Evolutionary conservation across 2,329 filamentous ascomycete species (phyloP).

Genomic region (Furcasterigmium sp.): DNA sequence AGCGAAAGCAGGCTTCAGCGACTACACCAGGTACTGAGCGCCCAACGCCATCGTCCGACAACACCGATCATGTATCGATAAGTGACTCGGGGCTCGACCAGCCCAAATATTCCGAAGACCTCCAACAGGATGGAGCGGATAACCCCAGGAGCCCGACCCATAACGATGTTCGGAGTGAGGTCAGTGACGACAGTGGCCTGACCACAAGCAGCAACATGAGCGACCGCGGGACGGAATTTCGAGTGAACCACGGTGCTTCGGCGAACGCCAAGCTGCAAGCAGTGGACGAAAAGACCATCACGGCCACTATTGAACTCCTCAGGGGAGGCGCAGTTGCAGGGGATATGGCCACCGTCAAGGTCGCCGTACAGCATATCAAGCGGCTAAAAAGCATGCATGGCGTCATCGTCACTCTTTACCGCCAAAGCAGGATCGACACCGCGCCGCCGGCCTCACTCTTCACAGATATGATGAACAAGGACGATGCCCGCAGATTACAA

Average conservation of each 20-base stretch:
- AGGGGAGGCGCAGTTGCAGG: constrained; percentile 82
- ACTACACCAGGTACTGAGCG: constrained; percentile 43
- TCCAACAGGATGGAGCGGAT: constrained; percentile 25
- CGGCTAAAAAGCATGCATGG: constrained; percentile 86
- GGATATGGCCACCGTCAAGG: constrained; percentile 73
- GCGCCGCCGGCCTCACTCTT: constrained; percentile 49
- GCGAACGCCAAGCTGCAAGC: constrained; percentile 30
- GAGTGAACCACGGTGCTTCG: constrained; percentile 24
- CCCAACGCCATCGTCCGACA: constrained; percentile 37
- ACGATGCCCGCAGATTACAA: constrained; percentile 61
- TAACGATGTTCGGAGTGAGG: constrained; percentile 59
- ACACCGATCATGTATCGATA: constrained; percentile 27
- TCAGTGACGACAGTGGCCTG: constrained; percentile 64
- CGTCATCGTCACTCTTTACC: constrained; percentile 86
- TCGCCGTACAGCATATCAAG: constrained; percentile 84
- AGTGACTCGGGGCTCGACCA: constrained; percentile 29
- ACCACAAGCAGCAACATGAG: constrained; percentile 62
- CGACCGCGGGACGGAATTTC: constrained; percentile 20
- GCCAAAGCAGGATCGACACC: constrained; percentile 86
- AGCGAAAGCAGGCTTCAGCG: constrained; percentile 31
- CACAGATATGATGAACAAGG: constrained; percentile 47
- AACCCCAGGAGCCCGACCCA: constrained; percentile 36
- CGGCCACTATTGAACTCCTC: constrained; percentile 75
- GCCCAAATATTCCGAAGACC: constrained; percentile 33
- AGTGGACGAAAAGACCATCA: constrained; percentile 72